phyloP scores from a whole-genome alignment of 108 stramenopile species.

The Cyclotella sp. region DNA sequence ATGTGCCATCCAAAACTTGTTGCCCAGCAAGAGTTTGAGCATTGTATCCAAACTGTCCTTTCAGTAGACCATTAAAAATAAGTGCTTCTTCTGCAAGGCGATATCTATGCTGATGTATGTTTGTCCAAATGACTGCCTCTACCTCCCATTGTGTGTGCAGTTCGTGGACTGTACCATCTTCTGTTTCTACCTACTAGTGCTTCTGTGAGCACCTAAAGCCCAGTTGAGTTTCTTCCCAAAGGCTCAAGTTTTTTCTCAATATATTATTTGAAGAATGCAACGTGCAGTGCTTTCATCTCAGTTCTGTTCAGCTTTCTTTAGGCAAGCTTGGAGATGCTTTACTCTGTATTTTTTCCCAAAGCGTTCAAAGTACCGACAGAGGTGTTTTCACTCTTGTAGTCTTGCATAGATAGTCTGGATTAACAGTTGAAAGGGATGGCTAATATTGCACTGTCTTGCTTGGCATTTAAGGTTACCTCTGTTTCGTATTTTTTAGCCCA shows the following conservation, averaged over 20 bases:
- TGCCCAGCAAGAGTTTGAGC: too few relatives aligned
- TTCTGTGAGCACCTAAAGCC: not conserved
- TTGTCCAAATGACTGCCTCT: not conserved
- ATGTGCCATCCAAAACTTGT: conserved; percentile 8
- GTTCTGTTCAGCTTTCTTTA: conserved; percentile 6
- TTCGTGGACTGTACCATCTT: not conserved
- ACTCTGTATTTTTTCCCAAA: conserved; percentile 15
- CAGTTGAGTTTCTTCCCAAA: conserved; percentile 24
- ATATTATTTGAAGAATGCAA: conserved; percentile 25
- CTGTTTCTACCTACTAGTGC: too few relatives aligned
- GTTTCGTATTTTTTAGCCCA: not conserved
- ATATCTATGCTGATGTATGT: too few relatives aligned
- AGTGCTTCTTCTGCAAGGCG: too few relatives aligned
- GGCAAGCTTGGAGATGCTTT: conserved; percentile 7
- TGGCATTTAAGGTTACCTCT: too few relatives aligned
- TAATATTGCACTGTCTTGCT: conserved; percentile 3
- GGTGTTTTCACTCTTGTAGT: conserved; percentile 8
- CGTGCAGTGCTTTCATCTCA: not conserved
- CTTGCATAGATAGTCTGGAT: not conserved
- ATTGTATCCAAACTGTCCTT: too few relatives aligned
- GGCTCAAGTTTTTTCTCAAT: conserved; percentile 14
- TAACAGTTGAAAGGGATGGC: not conserved
- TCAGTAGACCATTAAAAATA: too few relatives aligned
- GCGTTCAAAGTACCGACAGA: conserved; percentile 3
- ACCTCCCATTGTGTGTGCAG: conserved; percentile 11